phyloP scores from a whole-genome alignment of 352 stramenopile species.

The Blastocystis sp. region DNA sequence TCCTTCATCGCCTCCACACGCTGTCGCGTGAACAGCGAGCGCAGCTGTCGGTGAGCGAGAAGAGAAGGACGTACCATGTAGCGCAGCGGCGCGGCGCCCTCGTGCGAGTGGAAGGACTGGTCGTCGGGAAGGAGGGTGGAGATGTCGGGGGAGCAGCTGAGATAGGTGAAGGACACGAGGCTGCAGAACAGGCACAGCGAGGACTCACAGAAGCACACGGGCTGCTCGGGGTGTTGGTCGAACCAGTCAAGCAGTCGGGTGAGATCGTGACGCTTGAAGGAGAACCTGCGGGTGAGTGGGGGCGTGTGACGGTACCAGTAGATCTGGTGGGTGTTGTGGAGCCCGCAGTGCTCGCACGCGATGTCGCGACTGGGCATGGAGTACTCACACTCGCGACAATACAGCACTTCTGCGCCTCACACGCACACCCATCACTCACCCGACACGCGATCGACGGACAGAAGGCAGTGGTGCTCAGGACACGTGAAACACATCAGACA shows the following conservation, averaged over 20 bases:
- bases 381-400: conserved; percentile 6
- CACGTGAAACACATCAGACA: neutral
- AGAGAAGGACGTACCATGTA: neutral
- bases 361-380: neutral
- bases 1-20: neutral
- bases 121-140: no score
- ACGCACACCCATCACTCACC: neutral
- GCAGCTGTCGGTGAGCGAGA: neutral
- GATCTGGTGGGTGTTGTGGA: neutral
- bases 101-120: neutral
- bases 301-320: neutral
- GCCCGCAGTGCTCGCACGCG: neutral
- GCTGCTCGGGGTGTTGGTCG: neutral
- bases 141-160: neutral
- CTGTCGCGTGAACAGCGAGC: neutral
- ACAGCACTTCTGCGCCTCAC: neutral
- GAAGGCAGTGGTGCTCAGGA: conserved; percentile 3
- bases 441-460: neutral
- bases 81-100: no score
- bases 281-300: neutral
- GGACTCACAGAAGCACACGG: neutral
- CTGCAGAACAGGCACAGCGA: neutral
- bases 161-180: neutral
- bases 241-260: neutral
- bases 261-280: neutral